Evolutionary conservation across 768 basidiomycete species (phyloP).

Genomic region (Serendipita vermifera): DNA sequence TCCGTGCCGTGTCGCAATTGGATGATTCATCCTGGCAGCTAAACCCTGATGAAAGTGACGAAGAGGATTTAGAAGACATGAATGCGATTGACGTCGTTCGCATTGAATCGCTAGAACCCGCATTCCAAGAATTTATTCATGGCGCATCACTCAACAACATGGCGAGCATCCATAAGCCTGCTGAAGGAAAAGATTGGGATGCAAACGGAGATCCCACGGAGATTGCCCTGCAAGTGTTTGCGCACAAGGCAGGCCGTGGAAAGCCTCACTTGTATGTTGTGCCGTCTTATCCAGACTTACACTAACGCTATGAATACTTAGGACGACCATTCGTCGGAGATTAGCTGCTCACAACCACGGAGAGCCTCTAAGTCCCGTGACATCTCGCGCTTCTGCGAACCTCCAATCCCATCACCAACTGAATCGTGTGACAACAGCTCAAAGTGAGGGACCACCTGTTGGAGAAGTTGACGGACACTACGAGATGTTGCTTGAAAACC

Average conservation of each 20-base stretch:
- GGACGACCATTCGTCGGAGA: background rate
- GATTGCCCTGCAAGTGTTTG: constrained; percentile 42
- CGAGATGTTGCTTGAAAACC: constrained; percentile 11
- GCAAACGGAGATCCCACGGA: constrained; percentile 45
- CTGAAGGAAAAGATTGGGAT: constrained; percentile 29
- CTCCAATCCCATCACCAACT: background rate
- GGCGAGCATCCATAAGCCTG: constrained; percentile 20
- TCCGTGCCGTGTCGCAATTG: too few relatives aligned
- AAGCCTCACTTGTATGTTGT: constrained; percentile 1
- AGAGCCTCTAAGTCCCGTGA: background rate
- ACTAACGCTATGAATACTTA: background rate
- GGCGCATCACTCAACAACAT: constrained; percentile 9
- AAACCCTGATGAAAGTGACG: background rate
- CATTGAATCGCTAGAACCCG: constrained; percentile 7
- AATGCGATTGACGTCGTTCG: background rate
- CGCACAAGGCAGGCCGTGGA: constrained; percentile 36
- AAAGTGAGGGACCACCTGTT: background rate
- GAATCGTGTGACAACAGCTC: background rate
- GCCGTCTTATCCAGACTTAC: background rate
- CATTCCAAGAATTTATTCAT: background rate
- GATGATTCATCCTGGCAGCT: background rate
- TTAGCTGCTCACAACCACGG: too few relatives aligned
- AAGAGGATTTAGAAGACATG: background rate
- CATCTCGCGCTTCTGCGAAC: background rate
- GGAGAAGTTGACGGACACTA: background rate